Percentiles rank a stretch among this genome's conserved stretches.
Conservation (phyloP, 2,329 filamentous ascomycete species). For the Domatiomyces globalis region DNA sequence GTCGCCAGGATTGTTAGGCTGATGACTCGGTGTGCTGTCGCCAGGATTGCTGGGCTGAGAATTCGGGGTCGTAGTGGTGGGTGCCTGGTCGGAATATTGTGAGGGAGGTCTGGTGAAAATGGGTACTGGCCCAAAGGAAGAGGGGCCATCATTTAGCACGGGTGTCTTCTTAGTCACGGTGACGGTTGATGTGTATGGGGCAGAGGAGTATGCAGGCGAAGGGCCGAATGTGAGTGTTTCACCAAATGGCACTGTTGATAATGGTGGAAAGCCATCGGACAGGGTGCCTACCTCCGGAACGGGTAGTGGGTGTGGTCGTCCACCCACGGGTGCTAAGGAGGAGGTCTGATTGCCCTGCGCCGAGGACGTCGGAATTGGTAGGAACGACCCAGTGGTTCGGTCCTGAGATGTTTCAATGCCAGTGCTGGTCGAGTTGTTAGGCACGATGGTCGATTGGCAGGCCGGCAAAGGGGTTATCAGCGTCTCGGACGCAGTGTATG, state of each 20-base stretch:
- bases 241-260: no score
- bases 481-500: constrained; percentile 8
- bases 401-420: neutral
- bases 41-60: neutral
- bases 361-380: neutral
- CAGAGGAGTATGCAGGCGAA: constrained; percentile 9
- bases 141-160: constrained; percentile 8
- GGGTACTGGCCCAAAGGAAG: neutral
- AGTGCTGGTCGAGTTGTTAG: neutral
- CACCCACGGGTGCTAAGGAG: neutral
- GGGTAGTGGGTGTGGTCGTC: neutral
- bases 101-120: neutral
- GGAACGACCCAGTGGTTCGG: neutral
- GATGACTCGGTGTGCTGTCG: neutral
- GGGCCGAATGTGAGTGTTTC: neutral
- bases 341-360: neutral
- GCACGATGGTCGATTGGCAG: constrained; percentile 10
- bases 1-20: neutral
- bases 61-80: neutral
- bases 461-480: constrained; percentile 13
- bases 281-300: no score
- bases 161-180: constrained; percentile 19
- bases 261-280: no score
- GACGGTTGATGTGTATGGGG: constrained; percentile 15
- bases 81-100: neutral